Conservation (phyloP, 805 yeast genomes). For the Kodamaea sagamina region DNA sequence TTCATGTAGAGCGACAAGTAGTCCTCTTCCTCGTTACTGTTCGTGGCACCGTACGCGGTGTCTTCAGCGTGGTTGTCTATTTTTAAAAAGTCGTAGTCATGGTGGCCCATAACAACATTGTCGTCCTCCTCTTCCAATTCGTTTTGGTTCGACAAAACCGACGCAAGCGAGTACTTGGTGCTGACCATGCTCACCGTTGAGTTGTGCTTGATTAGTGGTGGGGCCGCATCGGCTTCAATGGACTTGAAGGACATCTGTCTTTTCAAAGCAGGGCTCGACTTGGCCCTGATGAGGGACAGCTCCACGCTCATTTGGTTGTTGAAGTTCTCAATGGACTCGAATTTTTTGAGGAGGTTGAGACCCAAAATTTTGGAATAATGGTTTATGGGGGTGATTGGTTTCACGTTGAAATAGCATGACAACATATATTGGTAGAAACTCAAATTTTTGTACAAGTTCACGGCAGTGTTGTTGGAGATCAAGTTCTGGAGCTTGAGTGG, state of each 20-base stretch:
- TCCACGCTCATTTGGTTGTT: conserved; percentile 27
- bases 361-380: conserved; percentile 40
- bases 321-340: conserved; percentile 35
- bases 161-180: conserved; percentile 12
- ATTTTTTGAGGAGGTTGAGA: conserved; percentile 39
- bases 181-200: conserved; percentile 11
- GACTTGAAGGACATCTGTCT: conserved; percentile 29
- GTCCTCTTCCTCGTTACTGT: conserved; percentile 13
- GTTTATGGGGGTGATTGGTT: conserved; percentile 35
- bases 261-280: conserved; percentile 27
- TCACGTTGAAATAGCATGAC: conserved; percentile 40
- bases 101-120: conserved; percentile 5
- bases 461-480: conserved; percentile 28
- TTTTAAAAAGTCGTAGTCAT: conserved; percentile 12
- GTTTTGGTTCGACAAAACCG: conserved; percentile 8
- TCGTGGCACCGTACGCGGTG: background rate
- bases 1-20: conserved; percentile 9
- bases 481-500: conserved; percentile 40
- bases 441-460: conserved; percentile 36
- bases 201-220: conserved; percentile 11
- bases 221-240: conserved; percentile 9
- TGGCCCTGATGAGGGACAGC: conserved; percentile 14
- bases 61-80: conserved; percentile 11
- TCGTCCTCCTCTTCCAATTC: conserved; percentile 9
- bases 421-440: conserved; percentile 40